These are phyloP conservation scores for Solanum aculeatissimum DNA, from an alignment of 305 asterid species.

Conservation along the genomic window DNA sequence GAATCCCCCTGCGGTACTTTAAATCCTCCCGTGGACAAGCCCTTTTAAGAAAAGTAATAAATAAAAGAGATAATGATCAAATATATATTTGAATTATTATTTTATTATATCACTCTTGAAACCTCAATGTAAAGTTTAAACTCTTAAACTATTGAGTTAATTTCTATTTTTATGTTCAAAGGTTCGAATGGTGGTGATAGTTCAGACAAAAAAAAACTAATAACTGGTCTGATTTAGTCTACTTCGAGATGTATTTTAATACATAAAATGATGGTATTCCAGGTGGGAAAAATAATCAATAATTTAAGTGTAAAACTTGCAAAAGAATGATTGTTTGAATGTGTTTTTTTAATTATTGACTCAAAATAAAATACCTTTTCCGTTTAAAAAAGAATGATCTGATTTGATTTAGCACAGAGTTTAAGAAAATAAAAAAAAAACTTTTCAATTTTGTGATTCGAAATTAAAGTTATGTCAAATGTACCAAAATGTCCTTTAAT, in stretches of 20 bases:
- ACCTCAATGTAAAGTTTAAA: no score
- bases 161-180: no score
- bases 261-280: neutral
- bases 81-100: neutral
- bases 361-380: no score
- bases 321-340: neutral
- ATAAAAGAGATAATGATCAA: neutral
- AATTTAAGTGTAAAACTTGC: neutral
- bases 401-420: rapidly evolving
- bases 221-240: neutral
- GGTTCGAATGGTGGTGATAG: neutral
- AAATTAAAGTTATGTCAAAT: no score
- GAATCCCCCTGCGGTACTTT: neutral
- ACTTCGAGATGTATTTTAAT: neutral
- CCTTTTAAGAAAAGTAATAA: neutral
- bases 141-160: no score
- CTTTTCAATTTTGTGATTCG: no score
- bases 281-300: no score
- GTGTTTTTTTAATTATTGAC: no score
- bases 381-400: no score
- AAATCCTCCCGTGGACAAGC: neutral
- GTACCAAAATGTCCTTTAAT: no score
- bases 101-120: no score
- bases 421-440: no score
- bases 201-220: neutral